Conservation (phyloP, 768 basidiomycete species). For the Phylloporus scabripes region DNA sequence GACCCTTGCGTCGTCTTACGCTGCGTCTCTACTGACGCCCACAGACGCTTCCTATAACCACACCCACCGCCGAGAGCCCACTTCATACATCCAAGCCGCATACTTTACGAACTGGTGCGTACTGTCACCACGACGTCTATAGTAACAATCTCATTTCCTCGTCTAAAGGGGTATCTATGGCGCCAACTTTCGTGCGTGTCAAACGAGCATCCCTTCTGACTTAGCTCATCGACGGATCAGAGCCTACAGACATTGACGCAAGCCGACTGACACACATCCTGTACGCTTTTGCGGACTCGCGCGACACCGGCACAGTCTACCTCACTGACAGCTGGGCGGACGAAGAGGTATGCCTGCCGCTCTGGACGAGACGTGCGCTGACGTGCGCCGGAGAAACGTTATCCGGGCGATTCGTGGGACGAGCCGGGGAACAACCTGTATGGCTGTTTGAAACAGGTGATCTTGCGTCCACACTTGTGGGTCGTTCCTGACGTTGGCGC, state of each 20-base stretch:
- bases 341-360: conserved; percentile 40
- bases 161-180: conserved; percentile 50
- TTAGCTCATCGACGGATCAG: conserved; percentile 31
- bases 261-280: conserved; percentile 67
- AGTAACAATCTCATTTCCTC: not conserved
- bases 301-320: conserved; percentile 53
- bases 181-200: conserved; percentile 53
- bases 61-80: conserved; percentile 10
- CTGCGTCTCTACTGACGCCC: conserved; percentile 10
- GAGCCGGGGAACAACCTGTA: conserved; percentile 76
- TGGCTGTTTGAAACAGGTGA: conserved; percentile 73
- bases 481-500: not conserved
- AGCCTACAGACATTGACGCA: conserved; percentile 58
- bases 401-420: conserved; percentile 65
- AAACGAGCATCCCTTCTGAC: not conserved
- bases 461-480: not conserved
- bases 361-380: conserved; percentile 5
- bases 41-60: not conserved
- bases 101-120: conserved; percentile 35
- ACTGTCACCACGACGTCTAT: not conserved
- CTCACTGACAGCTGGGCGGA: conserved; percentile 77
- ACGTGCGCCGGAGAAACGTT: conserved; percentile 51
- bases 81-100: conserved; percentile 29
- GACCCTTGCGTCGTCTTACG: conserved; percentile 7
- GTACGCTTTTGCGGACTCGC: conserved; percentile 75